These are phyloP conservation scores for Lachnellula hyalina DNA, from an alignment of 2,329 filamentous ascomycete genomes.

Conservation along the genomic window DNA sequence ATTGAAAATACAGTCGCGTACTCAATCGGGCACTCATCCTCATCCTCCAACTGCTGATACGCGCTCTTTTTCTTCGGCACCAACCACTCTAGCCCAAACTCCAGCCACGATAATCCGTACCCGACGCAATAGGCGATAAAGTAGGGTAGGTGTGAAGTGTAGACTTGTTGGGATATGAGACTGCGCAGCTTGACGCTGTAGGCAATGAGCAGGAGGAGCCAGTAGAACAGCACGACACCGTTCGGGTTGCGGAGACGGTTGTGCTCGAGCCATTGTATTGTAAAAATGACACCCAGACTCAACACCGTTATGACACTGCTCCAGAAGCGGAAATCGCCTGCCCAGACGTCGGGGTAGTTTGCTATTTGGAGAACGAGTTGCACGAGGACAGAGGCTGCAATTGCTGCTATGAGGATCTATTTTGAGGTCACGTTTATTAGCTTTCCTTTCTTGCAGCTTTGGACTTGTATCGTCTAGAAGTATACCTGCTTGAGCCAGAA, in stretches of 20 bases:
- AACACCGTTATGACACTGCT: conserved; percentile 56
- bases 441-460: not conserved
- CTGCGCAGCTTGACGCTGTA: conserved; percentile 64
- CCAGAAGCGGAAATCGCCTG: conserved; percentile 65
- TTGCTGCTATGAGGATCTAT: conserved; percentile 51
- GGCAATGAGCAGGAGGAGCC: conserved; percentile 62
- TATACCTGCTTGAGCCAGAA: conserved; percentile 88
- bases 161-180: conserved; percentile 56
- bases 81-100: conserved; percentile 64
- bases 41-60: conserved; percentile 62
- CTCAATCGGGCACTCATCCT: conserved; percentile 67
- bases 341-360: conserved; percentile 53
- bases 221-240: conserved; percentile 67
- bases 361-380: conserved; percentile 60
- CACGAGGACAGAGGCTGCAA: conserved; percentile 51
- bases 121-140: conserved; percentile 58
- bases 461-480: conserved; percentile 14
- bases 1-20: conserved; percentile 92
- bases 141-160: conserved; percentile 51
- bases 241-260: conserved; percentile 64
- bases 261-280: conserved; percentile 66
- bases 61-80: conserved; percentile 64
- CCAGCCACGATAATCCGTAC: conserved; percentile 52
- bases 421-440: not conserved
- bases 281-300: conserved; percentile 58